Percentiles rank a stretch among this genome's conserved stretches.
phyloP scores from a whole-genome alignment of 2,329 filamentous ascomycete genomes.

The Aspergillus candidus region DNA sequence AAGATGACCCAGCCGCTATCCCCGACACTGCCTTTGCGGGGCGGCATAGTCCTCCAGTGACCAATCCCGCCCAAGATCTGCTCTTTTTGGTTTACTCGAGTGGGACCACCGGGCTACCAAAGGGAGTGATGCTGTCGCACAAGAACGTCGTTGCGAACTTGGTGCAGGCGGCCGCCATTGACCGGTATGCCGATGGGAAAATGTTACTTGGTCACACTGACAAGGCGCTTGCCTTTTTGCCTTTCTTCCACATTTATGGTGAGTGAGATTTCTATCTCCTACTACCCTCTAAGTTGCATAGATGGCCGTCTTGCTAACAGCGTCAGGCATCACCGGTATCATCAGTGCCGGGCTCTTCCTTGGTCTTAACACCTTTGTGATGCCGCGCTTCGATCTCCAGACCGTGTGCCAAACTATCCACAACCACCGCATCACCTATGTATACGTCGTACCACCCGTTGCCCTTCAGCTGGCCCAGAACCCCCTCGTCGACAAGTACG shows the following conservation, averaged over 20 bases:
- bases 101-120: constrained; percentile 22
- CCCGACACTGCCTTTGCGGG: neutral
- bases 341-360: neutral
- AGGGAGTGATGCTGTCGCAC: constrained; percentile 14
- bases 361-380: constrained; percentile 3
- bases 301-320: neutral
- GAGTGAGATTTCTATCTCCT: too few relatives aligned
- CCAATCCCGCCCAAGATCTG: neutral
- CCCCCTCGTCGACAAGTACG: neutral
- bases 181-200: neutral
- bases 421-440: constrained; percentile 4
- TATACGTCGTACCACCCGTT: constrained; percentile 5
- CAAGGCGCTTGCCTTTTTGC: constrained; percentile 3
- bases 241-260: constrained; percentile 3
- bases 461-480: constrained; percentile 3
- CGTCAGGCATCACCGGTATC: constrained; percentile 4
- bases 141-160: constrained; percentile 6
- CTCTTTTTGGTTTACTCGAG: constrained; percentile 19
- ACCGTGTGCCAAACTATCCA: constrained; percentile 1
- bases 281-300: too few relatives aligned
- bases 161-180: neutral
- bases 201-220: neutral
- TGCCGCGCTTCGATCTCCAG: constrained; percentile 5
- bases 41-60: neutral
- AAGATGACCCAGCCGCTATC: neutral